These are phyloP conservation scores for Vigna trinervia DNA, from an alignment of 306 rosid species.

Conservation along the genomic window DNA sequence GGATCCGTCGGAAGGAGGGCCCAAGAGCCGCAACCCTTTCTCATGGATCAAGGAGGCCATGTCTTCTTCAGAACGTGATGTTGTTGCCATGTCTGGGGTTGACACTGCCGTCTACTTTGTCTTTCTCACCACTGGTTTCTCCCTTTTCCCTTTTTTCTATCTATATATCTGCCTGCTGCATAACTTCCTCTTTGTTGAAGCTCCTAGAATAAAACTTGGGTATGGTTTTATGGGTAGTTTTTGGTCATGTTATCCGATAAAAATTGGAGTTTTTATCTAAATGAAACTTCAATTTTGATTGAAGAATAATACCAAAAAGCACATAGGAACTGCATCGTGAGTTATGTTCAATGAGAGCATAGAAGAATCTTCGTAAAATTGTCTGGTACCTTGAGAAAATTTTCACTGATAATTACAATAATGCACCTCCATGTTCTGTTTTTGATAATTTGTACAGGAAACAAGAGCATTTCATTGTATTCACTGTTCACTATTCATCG, in stretches of 20 bases:
- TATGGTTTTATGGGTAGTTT: neutral
- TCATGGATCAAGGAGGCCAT: slow-evolving; percentile 80
- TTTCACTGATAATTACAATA: neutral
- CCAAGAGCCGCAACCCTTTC: slow-evolving; percentile 68
- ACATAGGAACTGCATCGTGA: neutral
- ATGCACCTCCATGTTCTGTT: neutral
- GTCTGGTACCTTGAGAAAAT: neutral
- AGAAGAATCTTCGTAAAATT: neutral
- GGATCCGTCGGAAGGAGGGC: slow-evolving; percentile 64
- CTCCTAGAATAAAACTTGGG: neutral
- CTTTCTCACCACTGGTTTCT: slow-evolving; percentile 78
- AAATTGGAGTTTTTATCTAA: neutral
- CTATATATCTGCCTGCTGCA: neutral
- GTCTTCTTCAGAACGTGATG: slow-evolving; percentile 70
- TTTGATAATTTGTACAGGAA: neutral
- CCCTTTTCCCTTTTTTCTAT: neutral
- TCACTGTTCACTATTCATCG: neutral
- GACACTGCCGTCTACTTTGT: slow-evolving; percentile 96
- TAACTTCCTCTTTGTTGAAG: neutral
- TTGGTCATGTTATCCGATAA: neutral
- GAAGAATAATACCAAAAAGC: neutral
- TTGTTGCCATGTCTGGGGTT: slow-evolving; percentile 77
- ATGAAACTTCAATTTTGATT: neutral
- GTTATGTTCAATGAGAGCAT: neutral
- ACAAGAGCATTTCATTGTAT: slow-evolving; percentile 20